A percentile compares a stretch with the other conserved stretches of the same genome.
Conservation (phyloP, 192 early-diverging fungal species). For the Polychytrium aggregatum region DNA sequence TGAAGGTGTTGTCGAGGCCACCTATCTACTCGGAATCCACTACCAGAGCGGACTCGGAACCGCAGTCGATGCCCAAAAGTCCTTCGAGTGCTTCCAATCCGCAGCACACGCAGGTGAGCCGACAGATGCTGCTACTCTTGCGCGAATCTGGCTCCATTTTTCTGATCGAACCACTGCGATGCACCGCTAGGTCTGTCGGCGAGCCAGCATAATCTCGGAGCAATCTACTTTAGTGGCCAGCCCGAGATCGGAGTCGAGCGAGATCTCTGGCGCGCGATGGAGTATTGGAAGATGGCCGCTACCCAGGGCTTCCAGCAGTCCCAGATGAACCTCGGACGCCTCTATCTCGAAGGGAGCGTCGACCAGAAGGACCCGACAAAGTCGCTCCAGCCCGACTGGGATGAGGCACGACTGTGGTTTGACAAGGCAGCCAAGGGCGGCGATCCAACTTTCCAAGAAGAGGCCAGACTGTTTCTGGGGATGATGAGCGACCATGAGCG, state of each 20-base stretch:
- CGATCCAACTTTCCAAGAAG: too few species aligned
- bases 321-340: constrained; percentile 21
- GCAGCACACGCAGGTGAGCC: too few species aligned
- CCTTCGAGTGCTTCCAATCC: constrained; percentile 9
- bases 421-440: too few species aligned
- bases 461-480: too few species aligned
- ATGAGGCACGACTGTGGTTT: too few species aligned
- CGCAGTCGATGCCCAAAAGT: constrained; percentile 1
- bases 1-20: constrained; percentile 15
- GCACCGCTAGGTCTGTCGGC: constrained; percentile 17
- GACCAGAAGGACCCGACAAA: too few species aligned
- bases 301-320: constrained; percentile 15
- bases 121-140: constrained; percentile 11
- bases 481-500: too few species aligned
- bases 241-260: constrained; percentile 1
- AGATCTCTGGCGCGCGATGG: constrained; percentile 13
- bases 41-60: constrained; percentile 15
- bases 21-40: constrained; percentile 17
- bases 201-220: constrained; percentile 30
- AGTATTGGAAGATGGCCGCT: constrained; percentile 35
- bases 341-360: constrained; percentile 25
- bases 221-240: constrained; percentile 7
- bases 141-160: neutral
- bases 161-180: neutral
- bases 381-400: too few species aligned